Conservation (phyloP, 208 protist genomes). For the Trypanosoma cruzi region DNA sequence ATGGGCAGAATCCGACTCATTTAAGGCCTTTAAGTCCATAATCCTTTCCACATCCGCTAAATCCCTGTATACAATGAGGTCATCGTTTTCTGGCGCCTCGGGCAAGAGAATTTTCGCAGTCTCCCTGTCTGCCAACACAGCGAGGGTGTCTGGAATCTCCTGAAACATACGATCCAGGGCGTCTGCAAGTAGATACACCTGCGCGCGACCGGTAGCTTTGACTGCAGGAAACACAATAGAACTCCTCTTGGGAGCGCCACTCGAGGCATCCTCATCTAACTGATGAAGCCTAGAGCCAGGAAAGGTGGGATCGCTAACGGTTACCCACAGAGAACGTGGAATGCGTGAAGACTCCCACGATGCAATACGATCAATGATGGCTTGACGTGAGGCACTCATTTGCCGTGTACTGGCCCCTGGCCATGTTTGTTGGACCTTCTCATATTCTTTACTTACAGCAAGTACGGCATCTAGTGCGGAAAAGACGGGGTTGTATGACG, state of each 20-base stretch:
- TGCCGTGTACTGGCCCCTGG: constrained; percentile 3
- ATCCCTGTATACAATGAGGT: not conserved
- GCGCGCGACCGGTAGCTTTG: constrained; percentile 61
- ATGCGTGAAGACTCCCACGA: constrained; percentile 63
- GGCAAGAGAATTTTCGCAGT: constrained; percentile 67
- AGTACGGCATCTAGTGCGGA: constrained; percentile 73
- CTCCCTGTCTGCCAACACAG: constrained; percentile 53
- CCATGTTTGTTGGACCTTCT: constrained; percentile 45
- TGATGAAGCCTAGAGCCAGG: constrained; percentile 16
- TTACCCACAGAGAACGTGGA: constrained; percentile 75
- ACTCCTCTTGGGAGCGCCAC: not conserved
- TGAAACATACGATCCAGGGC: constrained; percentile 82
- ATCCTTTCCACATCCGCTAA: constrained; percentile 8
- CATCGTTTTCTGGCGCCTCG: not conserved
- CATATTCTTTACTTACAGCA: constrained; percentile 76
- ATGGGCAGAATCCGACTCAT: constrained; percentile 46
- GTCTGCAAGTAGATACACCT: constrained; percentile 87
- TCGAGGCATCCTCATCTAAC: not conserved
- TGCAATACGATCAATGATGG: constrained; percentile 50
- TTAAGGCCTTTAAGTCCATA: constrained; percentile 34
- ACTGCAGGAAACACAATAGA: constrained; percentile 60
- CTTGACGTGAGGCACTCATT: constrained; percentile 28
- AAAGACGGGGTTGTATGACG: constrained; percentile 36
- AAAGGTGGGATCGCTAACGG: constrained; percentile 30
- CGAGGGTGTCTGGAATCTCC: constrained; percentile 46